These are phyloP conservation scores for Elongisporangium undulatum DNA, from an alignment of 352 stramenopile species.

Conservation along the genomic window DNA sequence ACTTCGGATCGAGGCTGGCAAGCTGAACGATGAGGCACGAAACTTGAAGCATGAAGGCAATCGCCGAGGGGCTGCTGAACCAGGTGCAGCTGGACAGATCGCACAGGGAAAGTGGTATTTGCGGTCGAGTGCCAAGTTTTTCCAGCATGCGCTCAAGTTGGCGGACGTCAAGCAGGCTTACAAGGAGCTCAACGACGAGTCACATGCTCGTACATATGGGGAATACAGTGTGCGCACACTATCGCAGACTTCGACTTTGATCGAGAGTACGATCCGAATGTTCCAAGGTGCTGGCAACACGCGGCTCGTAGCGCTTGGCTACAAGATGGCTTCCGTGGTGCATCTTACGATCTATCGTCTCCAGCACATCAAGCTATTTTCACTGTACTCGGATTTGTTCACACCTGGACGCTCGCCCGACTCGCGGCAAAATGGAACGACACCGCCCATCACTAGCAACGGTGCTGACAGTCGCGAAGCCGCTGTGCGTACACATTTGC, in stretches of 20 bases:
- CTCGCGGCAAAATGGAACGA: conserved; percentile 60
- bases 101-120: conserved; percentile 75
- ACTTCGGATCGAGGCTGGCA: conserved; percentile 38
- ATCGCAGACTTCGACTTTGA: conserved; percentile 67
- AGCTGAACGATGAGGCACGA: conserved; percentile 62
- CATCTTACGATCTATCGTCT: conserved; percentile 78
- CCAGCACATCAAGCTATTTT: conserved; percentile 76
- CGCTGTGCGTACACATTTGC: conserved; percentile 53
- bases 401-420: conserved; percentile 75
- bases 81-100: conserved; percentile 34
- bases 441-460: conserved; percentile 52
- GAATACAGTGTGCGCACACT: conserved; percentile 71
- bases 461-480: conserved; percentile 58
- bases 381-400: conserved; percentile 78
- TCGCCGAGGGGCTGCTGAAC: conserved; percentile 35
- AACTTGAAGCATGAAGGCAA: conserved; percentile 84
- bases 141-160: conserved; percentile 75
- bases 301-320: conserved; percentile 70
- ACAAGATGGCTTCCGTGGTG: conserved; percentile 78
- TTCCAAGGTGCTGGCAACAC: conserved; percentile 57
- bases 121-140: conserved; percentile 76
- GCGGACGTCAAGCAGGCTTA: conserved; percentile 81
- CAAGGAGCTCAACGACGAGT: conserved; percentile 56
- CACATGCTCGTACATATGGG: conserved; percentile 51
- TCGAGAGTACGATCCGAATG: conserved; percentile 70